Conservation (phyloP, 2,329 filamentous ascomycete genomes). For the Ceratocystis destructans region DNA sequence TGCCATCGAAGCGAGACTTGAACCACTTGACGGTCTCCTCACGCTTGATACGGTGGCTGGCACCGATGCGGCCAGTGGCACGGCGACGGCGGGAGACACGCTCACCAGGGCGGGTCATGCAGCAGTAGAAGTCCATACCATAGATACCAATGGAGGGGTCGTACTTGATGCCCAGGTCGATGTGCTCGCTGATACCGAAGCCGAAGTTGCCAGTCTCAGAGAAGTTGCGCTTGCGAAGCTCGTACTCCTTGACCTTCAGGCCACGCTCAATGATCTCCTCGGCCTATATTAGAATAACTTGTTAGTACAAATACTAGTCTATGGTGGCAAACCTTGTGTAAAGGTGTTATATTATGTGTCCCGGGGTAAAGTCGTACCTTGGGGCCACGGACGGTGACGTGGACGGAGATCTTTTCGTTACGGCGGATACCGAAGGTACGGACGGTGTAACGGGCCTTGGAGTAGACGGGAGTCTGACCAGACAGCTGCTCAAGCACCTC, state of each 20-base stretch:
- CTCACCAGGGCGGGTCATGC: conserved; percentile 99
- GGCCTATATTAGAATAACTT: conserved; percentile 37
- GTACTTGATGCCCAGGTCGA: conserved; percentile 99
- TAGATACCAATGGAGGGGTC: conserved; percentile 97
- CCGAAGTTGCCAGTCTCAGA: conserved; percentile 99
- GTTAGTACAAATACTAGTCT: conserved; percentile 22
- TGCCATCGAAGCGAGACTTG: conserved; percentile 83
- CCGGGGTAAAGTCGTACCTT: conserved; percentile 32
- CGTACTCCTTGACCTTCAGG: conserved; percentile 99
- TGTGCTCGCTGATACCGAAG: conserved; percentile 99
- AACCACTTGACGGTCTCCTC: conserved; percentile 97
- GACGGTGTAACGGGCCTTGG: conserved; percentile 99
- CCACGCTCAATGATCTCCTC: conserved; percentile 99
- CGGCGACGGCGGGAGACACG: conserved; percentile 92
- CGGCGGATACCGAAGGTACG: conserved; percentile 99
- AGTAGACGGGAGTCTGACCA: conserved; percentile 99
- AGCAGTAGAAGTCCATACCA: conserved; percentile 99
- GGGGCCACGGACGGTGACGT: conserved; percentile 98
- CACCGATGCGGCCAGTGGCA: conserved; percentile 71
- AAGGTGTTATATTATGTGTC: not conserved
- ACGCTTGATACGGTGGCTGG: conserved; percentile 85
- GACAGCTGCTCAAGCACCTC: conserved; percentile 97
- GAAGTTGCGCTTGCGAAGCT: conserved; percentile 99
- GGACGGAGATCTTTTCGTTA: conserved; percentile 99
- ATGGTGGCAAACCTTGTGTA: not conserved